Percentiles rank a stretch among this genome's conserved stretches.
phyloP scores from a whole-genome alignment of 148 eudicot species.

The Cornus controversa region DNA sequence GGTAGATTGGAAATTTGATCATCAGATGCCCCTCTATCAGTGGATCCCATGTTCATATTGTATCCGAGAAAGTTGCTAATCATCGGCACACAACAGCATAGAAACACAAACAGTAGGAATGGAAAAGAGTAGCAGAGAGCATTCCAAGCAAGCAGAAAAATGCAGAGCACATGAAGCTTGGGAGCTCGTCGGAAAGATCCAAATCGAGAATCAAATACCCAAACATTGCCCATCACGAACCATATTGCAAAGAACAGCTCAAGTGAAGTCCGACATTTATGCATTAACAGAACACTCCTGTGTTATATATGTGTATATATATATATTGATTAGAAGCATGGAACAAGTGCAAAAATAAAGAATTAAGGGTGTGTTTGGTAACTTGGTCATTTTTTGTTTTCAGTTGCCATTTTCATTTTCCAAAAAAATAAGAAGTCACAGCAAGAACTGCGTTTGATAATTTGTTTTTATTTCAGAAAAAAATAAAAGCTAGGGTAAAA shows the following conservation, averaged over 20 bases:
- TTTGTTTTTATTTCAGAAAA: no score
- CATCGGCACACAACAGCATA: conserved; percentile 79
- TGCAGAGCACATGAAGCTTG: conserved; percentile 68
- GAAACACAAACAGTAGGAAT: conserved; percentile 66
- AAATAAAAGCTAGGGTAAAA: no score
- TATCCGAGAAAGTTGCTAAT: conserved; percentile 68
- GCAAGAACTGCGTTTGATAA: no score
- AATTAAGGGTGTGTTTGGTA: no score
- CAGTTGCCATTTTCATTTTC: no score
- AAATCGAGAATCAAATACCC: conserved; percentile 79
- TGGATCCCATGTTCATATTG: conserved; percentile 69
- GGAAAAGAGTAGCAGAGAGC: conserved; percentile 86
- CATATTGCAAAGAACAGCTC: conserved; percentile 91
- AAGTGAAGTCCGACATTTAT: conserved; percentile 52
- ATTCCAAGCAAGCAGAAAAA: conserved; percentile 70
- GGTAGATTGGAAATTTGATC: conserved; percentile 64
- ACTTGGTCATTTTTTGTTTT: no score
- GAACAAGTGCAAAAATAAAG: no score
- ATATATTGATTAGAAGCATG: no score
- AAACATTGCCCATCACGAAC: conserved; percentile 97
- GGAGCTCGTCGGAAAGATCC: conserved; percentile 65
- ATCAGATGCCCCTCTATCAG: conserved; percentile 72
- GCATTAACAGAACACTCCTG: conserved; percentile 40
- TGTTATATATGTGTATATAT: no score
- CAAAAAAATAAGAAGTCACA: no score